Conservation (phyloP, 2,329 filamentous ascomycete species). For the Trichoderma sp. region DNA sequence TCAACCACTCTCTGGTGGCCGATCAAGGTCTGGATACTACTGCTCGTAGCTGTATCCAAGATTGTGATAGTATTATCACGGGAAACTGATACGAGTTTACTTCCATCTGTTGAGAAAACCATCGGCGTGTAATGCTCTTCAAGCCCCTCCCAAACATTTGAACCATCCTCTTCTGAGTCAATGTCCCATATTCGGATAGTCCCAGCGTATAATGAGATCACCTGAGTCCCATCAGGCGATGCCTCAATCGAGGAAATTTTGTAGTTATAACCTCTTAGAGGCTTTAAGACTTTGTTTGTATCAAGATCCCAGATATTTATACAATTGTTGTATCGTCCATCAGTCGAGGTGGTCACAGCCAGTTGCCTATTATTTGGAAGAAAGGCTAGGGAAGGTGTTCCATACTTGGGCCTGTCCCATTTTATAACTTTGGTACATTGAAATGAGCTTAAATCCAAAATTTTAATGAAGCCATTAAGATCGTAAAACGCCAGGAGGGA, state of each 20-base stretch:
- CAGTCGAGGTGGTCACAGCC: background rate
- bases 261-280: background rate
- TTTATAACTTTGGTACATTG: background rate
- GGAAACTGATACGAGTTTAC: background rate
- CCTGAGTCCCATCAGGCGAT: background rate
- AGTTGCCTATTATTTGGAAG: background rate
- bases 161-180: background rate
- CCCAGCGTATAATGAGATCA: accelerated
- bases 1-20: background rate
- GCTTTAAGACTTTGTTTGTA: background rate
- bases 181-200: background rate
- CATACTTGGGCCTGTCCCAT: accelerated
- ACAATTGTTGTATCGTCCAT: accelerated
- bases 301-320: background rate
- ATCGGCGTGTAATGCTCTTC: accelerated
- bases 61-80: background rate
- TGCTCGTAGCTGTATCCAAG: background rate
- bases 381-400: background rate
- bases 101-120: background rate
- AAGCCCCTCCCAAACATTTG: background rate
- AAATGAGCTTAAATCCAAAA: background rate
- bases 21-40: background rate
- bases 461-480: background rate
- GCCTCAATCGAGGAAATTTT: background rate
- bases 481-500: background rate